phyloP scores from a whole-genome alignment of 352 stramenopile genomes.

The Pythium dissotocum region DNA sequence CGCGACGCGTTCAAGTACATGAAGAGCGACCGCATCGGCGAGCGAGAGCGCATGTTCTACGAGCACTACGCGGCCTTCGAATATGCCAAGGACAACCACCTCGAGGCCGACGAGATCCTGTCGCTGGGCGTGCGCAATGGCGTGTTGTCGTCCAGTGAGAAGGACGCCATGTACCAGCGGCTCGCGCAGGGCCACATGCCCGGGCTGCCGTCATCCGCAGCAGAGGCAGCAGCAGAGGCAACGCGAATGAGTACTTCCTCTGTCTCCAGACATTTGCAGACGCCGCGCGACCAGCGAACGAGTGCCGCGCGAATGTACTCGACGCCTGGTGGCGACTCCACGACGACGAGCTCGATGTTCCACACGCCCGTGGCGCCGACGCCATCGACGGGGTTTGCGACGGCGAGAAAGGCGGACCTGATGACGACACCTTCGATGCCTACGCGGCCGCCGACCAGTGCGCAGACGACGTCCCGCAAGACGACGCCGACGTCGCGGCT shows the following conservation, averaged over 20 bases:
- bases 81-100: conserved; percentile 46
- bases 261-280: conserved; percentile 23
- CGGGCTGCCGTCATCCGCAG: background rate
- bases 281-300: conserved; percentile 29
- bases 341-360: conserved; percentile 10
- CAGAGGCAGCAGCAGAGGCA: background rate
- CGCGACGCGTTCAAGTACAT: conserved; percentile 60
- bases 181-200: conserved; percentile 33
- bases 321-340: conserved; percentile 5
- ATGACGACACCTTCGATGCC: conserved; percentile 51
- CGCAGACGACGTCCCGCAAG: conserved; percentile 59
- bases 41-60: conserved; percentile 51
- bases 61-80: conserved; percentile 72
- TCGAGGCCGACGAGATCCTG: conserved; percentile 55
- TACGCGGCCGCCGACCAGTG: conserved; percentile 40
- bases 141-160: conserved; percentile 37
- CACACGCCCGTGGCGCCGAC: conserved; percentile 23
- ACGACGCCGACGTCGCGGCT: conserved; percentile 37
- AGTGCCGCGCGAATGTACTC: conserved; percentile 13
- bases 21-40: conserved; percentile 53
- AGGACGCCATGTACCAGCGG: conserved; percentile 41
- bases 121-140: conserved; percentile 49
- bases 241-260: background rate
- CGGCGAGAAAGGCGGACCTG: conserved; percentile 38
- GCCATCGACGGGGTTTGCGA: conserved; percentile 38